Evolutionary conservation across 495 filamentous ascomycete genomes (phyloP).

Genomic region (Aspergillus asperescens): DNA sequence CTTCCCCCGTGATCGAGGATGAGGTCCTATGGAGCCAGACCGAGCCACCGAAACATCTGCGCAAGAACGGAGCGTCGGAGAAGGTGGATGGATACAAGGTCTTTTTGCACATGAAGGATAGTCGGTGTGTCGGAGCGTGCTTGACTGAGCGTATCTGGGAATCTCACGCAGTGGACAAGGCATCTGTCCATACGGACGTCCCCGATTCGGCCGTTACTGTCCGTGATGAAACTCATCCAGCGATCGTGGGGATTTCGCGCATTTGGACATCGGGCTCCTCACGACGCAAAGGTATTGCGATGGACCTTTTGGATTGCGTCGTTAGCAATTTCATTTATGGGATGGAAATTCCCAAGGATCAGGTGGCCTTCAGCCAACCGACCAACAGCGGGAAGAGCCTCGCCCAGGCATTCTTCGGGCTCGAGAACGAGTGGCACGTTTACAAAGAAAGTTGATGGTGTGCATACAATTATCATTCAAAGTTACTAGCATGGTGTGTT

Average conservation of each 20-base stretch:
- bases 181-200: conserved; percentile 24
- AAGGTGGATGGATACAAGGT: conserved; percentile 56
- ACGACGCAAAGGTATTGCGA: conserved; percentile 57
- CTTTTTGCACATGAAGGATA: conserved; percentile 58
- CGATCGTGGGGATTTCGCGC: conserved; percentile 62
- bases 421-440: conserved; percentile 46
- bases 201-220: conserved; percentile 43
- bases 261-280: conserved; percentile 64
- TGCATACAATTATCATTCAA: background rate
- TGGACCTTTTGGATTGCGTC: conserved; percentile 57
- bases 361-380: conserved; percentile 70
- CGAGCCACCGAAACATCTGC: conserved; percentile 34
- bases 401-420: conserved; percentile 59
- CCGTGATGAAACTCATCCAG: conserved; percentile 38
- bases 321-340: conserved; percentile 61
- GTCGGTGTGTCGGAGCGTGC: conserved; percentile 61
- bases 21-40: conserved; percentile 54
- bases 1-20: conserved; percentile 56
- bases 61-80: conserved; percentile 29
- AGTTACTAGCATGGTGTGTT: conserved; percentile 1
- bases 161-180: conserved; percentile 46
- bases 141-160: conserved; percentile 60
- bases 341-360: conserved; percentile 55
- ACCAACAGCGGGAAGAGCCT: conserved; percentile 61
- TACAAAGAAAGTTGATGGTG: conserved; percentile 38